Base-by-base conservation (phyloP, 2,329 filamentous ascomycete genomes). In the Aciculosporium take region DNA sequence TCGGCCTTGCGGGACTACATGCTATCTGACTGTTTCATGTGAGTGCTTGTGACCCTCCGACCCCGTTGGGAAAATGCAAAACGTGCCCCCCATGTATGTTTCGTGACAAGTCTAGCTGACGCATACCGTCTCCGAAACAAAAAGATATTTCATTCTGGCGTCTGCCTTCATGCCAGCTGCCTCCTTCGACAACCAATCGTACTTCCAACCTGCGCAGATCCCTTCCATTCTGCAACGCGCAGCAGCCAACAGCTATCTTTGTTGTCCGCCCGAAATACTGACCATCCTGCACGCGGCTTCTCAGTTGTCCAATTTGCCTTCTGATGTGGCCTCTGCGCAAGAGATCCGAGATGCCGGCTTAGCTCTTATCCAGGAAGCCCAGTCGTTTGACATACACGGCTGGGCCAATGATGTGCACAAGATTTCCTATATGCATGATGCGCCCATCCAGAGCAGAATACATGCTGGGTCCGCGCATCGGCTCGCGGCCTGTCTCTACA, bases 11-110 rank as follows among this genome's bases (percentile, higher is more conserved):
- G 65, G 28, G 62, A 69, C 45, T 65, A 66, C 45, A 59, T 71
- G 43, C 53, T 68, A 18, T 67, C 67, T 0, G 67, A 71, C 46
- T 69, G 64, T 48, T 64, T 70, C 40, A 65, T 67, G 51, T 66
- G 46, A 49, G 61, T 53, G 15, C 10, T 33, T 13, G 8, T n/a
- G 29, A 17, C 15, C 21, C n/a, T n/a, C n/a, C n/a, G n/a, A n/a
- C n/a, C n/a, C n/a, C n/a, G n/a, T n/a, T n/a, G n/a, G n/a, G n/a
- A n/a, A n/a, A n/a, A n/a, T n/a, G n/a, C n/a, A n/a, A n/a, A n/a
- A n/a, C n/a, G n/a, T n/a, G n/a, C n/a, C n/a, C n/a, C n/a, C n/a
- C n/a, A n/a, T n/a, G n/a, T n/a, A 25, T 18, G 3, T 29, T 15
- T 9, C 17, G n/a, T 7, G 24, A 8, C 6, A 9, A n/a, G 24